These are phyloP conservation scores for Alternaria sp. DNA, from an alignment of 2,329 filamentous ascomycete species.

Conservation along the genomic window DNA sequence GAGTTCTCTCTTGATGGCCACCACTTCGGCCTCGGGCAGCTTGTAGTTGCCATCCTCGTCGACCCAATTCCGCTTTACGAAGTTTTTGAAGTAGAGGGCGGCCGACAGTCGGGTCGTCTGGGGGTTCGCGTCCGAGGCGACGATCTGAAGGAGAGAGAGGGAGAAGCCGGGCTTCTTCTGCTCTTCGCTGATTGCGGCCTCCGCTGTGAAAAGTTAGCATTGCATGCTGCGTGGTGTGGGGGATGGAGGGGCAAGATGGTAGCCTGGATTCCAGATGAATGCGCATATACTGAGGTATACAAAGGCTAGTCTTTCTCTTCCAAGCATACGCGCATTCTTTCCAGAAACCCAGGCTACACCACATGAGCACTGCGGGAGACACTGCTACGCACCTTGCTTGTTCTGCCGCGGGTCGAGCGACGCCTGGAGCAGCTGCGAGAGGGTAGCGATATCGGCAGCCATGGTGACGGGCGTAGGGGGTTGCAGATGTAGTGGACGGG, in stretches of 20 bases:
- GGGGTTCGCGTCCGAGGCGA: conserved; percentile 75
- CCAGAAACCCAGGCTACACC: not conserved
- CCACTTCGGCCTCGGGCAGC: conserved; percentile 80
- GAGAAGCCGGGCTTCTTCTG: conserved; percentile 88
- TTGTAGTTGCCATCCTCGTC: conserved; percentile 96
- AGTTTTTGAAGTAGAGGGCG: conserved; percentile 98
- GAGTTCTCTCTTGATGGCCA: conserved; percentile 90
- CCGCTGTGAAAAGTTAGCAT: conserved; percentile 64
- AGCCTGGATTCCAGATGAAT: not conserved
- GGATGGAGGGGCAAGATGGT: conserved; percentile 1
- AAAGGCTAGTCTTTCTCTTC: no score
- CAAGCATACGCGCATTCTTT: not conserved
- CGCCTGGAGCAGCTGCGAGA: conserved; percentile 86
- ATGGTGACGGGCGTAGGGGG: conserved; percentile 50
- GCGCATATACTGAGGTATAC: not conserved
- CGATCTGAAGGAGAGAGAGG: conserved; percentile 83
- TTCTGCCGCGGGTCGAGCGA: conserved; percentile 88
- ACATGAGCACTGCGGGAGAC: conserved; percentile 16
- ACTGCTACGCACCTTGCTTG: conserved; percentile 74
- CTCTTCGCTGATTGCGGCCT: conserved; percentile 77
- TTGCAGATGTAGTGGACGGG: not conserved
- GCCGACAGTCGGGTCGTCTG: conserved; percentile 83
- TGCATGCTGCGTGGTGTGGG: not conserved
- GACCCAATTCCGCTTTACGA: conserved; percentile 92
- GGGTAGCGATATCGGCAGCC: conserved; percentile 65